phyloP scores from a whole-genome alignment of 2,329 filamentous ascomycete genomes.

The Pestalotiopsis sp. region DNA sequence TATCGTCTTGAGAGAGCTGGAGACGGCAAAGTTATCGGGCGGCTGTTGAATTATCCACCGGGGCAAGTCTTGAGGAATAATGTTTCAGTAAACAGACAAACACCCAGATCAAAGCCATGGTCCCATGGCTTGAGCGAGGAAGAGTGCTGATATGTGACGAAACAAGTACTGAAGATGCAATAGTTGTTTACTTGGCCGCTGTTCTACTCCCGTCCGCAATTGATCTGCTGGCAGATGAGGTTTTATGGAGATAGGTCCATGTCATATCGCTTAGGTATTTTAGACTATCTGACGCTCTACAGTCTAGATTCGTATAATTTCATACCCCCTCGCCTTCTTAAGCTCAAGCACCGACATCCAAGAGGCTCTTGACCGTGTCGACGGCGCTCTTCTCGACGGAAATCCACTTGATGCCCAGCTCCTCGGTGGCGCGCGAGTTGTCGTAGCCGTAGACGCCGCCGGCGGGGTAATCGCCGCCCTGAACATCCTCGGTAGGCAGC shows the following conservation, averaged over 20 bases:
- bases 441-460: slow-evolving; percentile 55
- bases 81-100: neutral
- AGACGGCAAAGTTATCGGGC: slow-evolving; percentile 29
- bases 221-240: too few species aligned
- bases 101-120: neutral
- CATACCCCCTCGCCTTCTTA: neutral
- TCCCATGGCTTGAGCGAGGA: neutral
- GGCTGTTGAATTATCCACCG: slow-evolving; percentile 20
- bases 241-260: too few species aligned
- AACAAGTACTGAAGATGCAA: neutral
- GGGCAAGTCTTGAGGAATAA: neutral
- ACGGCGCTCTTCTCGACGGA: slow-evolving; percentile 62
- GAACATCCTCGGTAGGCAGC: slow-evolving; percentile 46
- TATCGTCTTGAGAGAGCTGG: slow-evolving; percentile 23
- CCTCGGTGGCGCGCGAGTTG: slow-evolving; percentile 59
- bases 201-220: too few species aligned
- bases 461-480: slow-evolving; percentile 45
- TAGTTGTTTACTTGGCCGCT: too few species aligned
- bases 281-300: too few species aligned
- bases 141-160: neutral
- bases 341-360: slow-evolving; percentile 41
- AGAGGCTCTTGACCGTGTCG: slow-evolving; percentile 67
- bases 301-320: too few species aligned
- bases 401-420: slow-evolving; percentile 66
- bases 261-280: too few species aligned